These are phyloP conservation scores for Dendrothele bispora DNA, from an alignment of 768 basidiomycete species.

Conservation along the genomic window DNA sequence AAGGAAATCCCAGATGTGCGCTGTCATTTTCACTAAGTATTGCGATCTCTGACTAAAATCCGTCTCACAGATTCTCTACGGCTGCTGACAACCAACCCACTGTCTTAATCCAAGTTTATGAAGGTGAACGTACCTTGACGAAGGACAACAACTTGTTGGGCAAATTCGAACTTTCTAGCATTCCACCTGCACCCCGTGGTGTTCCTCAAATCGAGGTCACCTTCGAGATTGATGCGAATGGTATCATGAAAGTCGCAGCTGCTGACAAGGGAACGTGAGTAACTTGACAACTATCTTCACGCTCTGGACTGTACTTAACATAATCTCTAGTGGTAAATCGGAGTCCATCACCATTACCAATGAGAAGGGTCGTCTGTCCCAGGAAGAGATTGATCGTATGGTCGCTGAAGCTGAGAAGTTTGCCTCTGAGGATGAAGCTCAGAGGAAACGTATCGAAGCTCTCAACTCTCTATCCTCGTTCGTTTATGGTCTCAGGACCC, in stretches of 20 bases:
- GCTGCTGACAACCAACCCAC: slow-evolving; percentile 53
- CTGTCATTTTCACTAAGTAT: slow-evolving; percentile 22
- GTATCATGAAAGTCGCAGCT: slow-evolving; percentile 40
- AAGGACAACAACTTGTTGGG: slow-evolving; percentile 51
- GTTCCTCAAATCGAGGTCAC: slow-evolving; percentile 54
- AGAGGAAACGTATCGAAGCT: slow-evolving; percentile 80
- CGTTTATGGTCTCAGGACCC: slow-evolving; percentile 84
- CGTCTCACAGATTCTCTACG: slow-evolving; percentile 45
- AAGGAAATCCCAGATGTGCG: slow-evolving; percentile 48
- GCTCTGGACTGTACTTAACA: not conserved
- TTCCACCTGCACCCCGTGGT: slow-evolving; percentile 47
- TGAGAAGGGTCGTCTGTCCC: slow-evolving; percentile 50
- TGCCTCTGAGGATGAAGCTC: slow-evolving; percentile 73
- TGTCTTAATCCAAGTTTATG: slow-evolving; percentile 30
- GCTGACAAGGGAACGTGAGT: slow-evolving; percentile 37
- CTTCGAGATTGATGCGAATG: slow-evolving; percentile 54
- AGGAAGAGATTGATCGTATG: slow-evolving; percentile 44
- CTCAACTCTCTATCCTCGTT: slow-evolving; percentile 79
- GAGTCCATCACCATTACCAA: slow-evolving; percentile 41
- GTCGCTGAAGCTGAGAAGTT: slow-evolving; percentile 41
- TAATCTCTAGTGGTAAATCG: slow-evolving; percentile 32
- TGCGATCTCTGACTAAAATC: slow-evolving; percentile 9
- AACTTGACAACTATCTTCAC: not conserved
- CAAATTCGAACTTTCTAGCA: slow-evolving; percentile 46
- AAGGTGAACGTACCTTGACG: slow-evolving; percentile 43